A percentile compares a stretch with the other conserved stretches of the same genome.
Conservation (phyloP, 495 filamentous ascomycete species). For the Talaromyces liani region DNA sequence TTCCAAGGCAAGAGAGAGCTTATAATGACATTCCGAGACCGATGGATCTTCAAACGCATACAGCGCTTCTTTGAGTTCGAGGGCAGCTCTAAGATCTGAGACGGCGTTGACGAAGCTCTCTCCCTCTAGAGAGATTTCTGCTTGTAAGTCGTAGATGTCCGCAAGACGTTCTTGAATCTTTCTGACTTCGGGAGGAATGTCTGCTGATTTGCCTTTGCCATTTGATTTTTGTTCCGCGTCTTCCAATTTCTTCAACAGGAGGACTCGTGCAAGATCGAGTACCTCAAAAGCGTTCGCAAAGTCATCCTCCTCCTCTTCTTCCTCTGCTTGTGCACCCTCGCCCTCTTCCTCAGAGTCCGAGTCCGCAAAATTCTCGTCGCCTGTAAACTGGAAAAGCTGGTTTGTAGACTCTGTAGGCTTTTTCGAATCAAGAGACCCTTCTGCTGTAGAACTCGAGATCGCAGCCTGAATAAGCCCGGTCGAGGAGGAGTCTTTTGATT, state of each 20-base stretch:
- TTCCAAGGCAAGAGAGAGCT: constrained; percentile 90
- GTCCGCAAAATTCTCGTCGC: constrained; percentile 85
- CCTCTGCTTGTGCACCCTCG: constrained; percentile 33
- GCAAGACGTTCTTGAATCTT: constrained; percentile 76
- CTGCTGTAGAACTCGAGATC: constrained; percentile 11
- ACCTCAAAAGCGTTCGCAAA: constrained; percentile 85
- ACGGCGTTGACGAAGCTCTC: constrained; percentile 81
- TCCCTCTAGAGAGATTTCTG: constrained; percentile 91
- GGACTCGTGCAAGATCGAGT: constrained; percentile 80
- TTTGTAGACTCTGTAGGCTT: constrained; percentile 17
- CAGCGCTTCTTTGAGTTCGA: constrained; percentile 67
- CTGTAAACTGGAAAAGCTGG: constrained; percentile 82
- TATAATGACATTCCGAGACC: constrained; percentile 90
- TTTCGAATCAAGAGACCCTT: constrained; percentile 23
- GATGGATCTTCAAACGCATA: constrained; percentile 72
- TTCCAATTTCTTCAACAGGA: constrained; percentile 56
- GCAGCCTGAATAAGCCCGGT: constrained; percentile 9
- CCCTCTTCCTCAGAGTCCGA: constrained; percentile 63
- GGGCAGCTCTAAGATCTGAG: constrained; percentile 64
- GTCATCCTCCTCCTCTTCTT: constrained; percentile 82
- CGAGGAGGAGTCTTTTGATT: constrained; percentile 9
- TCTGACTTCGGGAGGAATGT: constrained; percentile 41
- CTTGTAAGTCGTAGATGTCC: constrained; percentile 85
- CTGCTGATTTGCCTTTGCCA: constrained; percentile 44
- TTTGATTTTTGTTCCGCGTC: constrained; percentile 39